A percentile compares a stretch with the other conserved stretches of the same genome.
phyloP scores from a whole-genome alignment of 192 early-diverging fungal genomes.

The Umbelopsis sp. region DNA sequence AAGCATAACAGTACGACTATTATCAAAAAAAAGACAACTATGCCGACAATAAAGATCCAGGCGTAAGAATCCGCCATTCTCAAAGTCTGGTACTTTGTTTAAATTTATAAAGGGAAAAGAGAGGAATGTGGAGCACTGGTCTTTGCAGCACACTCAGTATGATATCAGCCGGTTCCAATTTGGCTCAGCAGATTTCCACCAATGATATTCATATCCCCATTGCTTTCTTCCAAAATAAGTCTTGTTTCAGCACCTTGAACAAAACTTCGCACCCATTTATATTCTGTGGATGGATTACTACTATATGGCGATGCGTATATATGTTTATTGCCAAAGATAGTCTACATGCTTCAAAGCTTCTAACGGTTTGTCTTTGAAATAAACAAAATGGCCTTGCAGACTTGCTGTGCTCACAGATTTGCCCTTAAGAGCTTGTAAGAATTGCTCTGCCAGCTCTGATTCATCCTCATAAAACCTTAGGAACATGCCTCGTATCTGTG shows the following conservation, averaged over 20 bases:
- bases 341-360: constrained; percentile 59
- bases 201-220: not conserved
- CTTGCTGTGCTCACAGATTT: constrained; percentile 78
- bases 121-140: not conserved
- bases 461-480: constrained; percentile 73
- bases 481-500: constrained; percentile 78
- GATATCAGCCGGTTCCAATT: constrained; percentile 8
- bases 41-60: constrained; percentile 43
- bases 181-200: constrained; percentile 8
- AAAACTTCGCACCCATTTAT: too few species aligned
- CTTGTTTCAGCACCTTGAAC: not conserved
- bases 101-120: not conserved
- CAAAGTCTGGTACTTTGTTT: not conserved
- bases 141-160: not conserved
- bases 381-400: constrained; percentile 96
- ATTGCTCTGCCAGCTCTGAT: constrained; percentile 63
- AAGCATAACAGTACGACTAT: constrained; percentile 41
- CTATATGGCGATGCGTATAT: not conserved
- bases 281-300: too few species aligned
- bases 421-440: constrained; percentile 61
- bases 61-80: constrained; percentile 27
- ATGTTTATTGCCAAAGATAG: constrained; percentile 26
- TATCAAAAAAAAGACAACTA: constrained; percentile 37
- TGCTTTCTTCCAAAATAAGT: not conserved
- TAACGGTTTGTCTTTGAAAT: constrained; percentile 75